Conservation (phyloP, 441 rosid genomes). For the Isatis lusitanica region DNA sequence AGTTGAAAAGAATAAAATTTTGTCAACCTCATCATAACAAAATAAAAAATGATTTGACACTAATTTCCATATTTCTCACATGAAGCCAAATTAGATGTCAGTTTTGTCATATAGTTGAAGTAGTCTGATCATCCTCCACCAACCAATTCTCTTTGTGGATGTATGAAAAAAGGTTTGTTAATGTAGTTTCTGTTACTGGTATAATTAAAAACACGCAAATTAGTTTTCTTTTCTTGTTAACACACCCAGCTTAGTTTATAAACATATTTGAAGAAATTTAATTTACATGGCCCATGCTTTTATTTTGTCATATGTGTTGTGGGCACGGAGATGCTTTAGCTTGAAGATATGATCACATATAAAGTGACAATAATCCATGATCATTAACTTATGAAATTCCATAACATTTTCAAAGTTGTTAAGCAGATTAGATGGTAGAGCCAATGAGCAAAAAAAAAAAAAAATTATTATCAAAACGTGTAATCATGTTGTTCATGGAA, state of each 20-base stretch:
- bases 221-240: not conserved
- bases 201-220: not conserved
- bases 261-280: not conserved
- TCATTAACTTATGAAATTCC: slow-evolving; percentile 11
- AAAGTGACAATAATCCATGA: slow-evolving; percentile 33
- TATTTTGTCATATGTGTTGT: slow-evolving; percentile 33
- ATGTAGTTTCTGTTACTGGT: slow-evolving; percentile 14
- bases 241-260: not conserved
- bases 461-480: slow-evolving; percentile 20
- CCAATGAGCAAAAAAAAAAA: slow-evolving; percentile 14
- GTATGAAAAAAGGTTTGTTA: slow-evolving; percentile 15
- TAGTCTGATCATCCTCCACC: slow-evolving; percentile 18
- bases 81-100: slow-evolving; percentile 31
- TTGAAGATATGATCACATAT: slow-evolving; percentile 28
- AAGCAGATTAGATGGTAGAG: slow-evolving; percentile 27
- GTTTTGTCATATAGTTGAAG: slow-evolving; percentile 29
- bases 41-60: slow-evolving; percentile 19
- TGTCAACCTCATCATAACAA: slow-evolving; percentile 27
- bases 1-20: slow-evolving; percentile 10
- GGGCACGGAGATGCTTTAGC: slow-evolving; percentile 32
- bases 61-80: slow-evolving; percentile 22
- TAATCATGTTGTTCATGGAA: slow-evolving; percentile 38
- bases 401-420: slow-evolving; percentile 26
- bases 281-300: slow-evolving; percentile 26
- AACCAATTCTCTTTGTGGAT: slow-evolving; percentile 29